Percentiles rank a stretch among this genome's conserved stretches.
Conservation (phyloP, 2,329 filamentous ascomycete genomes). For the Colletotrichum agaves region DNA sequence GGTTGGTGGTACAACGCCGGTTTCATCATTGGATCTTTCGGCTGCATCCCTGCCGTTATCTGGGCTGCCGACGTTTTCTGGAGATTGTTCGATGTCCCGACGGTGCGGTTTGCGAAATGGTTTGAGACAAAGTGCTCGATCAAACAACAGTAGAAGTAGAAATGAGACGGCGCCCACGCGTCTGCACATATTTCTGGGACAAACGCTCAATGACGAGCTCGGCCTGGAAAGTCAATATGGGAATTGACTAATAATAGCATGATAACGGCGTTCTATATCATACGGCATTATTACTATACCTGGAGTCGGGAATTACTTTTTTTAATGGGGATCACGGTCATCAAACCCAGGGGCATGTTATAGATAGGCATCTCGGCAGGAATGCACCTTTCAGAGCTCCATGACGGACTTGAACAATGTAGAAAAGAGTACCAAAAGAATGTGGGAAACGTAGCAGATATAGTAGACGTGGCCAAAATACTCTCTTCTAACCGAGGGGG, state of each 20-base stretch:
- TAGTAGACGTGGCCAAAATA: constrained; percentile 10
- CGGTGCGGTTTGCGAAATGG: constrained; percentile 67
- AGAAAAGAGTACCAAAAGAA: constrained; percentile 3
- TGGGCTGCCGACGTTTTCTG: constrained; percentile 68
- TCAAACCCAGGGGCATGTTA: constrained; percentile 12
- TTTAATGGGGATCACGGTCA: constrained; percentile 3
- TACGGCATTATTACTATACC: constrained; percentile 36
- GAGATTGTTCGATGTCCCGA: constrained; percentile 64
- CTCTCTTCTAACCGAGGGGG: constrained; percentile 11
- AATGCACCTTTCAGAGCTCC: constrained; percentile 20
- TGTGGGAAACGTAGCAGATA: background rate
- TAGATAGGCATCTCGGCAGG: constrained; percentile 20
- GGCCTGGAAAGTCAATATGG: constrained; percentile 21
- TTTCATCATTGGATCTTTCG: constrained; percentile 56
- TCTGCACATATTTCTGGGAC: constrained; percentile 11
- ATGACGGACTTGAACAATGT: background rate
- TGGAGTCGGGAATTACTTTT: constrained; percentile 23
- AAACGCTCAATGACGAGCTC: constrained; percentile 3
- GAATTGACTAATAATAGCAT: constrained; percentile 35
- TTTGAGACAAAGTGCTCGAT: constrained; percentile 57
- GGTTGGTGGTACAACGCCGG: constrained; percentile 57
- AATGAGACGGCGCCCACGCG: constrained; percentile 3
- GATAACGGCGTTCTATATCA: constrained; percentile 32
- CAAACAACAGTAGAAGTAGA: constrained; percentile 39
- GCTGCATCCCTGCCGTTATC: constrained; percentile 63